Percentiles rank a stretch among this genome's conserved stretches.
These are phyloP conservation scores for Geranium brycei DNA, from an alignment of 345 rosid species.

Conservation along the genomic window DNA sequence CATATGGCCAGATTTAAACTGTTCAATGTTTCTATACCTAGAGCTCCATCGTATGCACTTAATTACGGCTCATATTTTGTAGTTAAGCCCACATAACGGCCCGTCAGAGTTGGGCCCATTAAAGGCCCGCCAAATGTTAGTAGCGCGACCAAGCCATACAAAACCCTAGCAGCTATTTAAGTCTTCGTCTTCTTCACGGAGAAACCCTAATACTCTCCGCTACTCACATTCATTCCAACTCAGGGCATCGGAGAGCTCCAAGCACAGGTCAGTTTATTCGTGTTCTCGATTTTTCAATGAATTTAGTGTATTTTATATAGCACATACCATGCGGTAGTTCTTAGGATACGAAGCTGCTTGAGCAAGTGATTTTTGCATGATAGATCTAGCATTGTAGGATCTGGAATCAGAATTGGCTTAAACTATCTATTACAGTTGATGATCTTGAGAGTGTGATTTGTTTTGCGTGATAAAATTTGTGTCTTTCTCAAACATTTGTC, in stretches of 20 bases:
- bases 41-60: too few species aligned
- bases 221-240: background rate
- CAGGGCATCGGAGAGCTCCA: too few species aligned
- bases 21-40: too few species aligned
- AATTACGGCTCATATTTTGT: too few species aligned
- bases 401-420: background rate
- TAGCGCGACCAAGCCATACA: background rate
- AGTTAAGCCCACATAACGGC: background rate
- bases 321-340: background rate
- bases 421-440: background rate
- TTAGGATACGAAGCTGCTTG: background rate
- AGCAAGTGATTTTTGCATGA: background rate
- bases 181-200: background rate
- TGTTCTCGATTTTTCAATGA: too few species aligned
- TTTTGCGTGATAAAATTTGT: too few species aligned
- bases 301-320: too few species aligned
- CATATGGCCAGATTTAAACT: too few species aligned
- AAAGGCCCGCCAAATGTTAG: background rate
- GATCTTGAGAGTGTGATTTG: background rate
- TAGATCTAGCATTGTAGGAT: background rate
- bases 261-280: background rate
- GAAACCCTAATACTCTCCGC: background rate
- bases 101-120: background rate
- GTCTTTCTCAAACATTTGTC: background rate
- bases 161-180: background rate